phyloP scores from a whole-genome alignment of 306 rosid genomes.

The Cercis canadensis region DNA sequence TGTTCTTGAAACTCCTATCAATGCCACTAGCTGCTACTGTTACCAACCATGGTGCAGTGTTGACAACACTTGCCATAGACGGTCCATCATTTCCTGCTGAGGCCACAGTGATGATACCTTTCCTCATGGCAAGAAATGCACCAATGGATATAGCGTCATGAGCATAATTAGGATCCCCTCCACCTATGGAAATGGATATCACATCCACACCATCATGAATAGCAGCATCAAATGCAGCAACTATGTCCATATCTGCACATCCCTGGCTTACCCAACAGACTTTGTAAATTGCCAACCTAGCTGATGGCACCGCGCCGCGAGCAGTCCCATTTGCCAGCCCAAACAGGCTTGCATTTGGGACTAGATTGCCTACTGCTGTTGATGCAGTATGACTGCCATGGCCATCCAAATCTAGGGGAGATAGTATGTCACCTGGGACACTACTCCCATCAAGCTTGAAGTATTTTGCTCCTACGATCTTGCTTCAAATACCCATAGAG shows the following conservation, averaged over 20 bases:
- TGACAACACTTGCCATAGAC: conserved; percentile 46
- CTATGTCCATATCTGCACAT: conserved; percentile 85
- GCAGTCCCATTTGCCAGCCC: conserved; percentile 79
- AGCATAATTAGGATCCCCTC: conserved; percentile 49
- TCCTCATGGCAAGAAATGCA: conserved; percentile 83
- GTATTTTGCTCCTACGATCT: conserved; percentile 81
- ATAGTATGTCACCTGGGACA: conserved; percentile 61
- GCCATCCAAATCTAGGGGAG: conserved; percentile 79
- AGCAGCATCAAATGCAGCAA: conserved; percentile 92
- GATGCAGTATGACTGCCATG: conserved; percentile 94
- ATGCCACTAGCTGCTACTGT: conserved; percentile 91
- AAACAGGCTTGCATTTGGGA: conserved; percentile 66
- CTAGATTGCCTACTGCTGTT: conserved; percentile 62
- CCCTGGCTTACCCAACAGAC: conserved; percentile 75
- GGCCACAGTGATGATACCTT: conserved; percentile 75
- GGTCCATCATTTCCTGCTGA: conserved; percentile 92
- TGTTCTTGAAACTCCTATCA: conserved; percentile 71
- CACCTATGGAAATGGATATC: conserved; percentile 84
- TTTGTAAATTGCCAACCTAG: conserved; percentile 83
- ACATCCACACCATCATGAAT: conserved; percentile 87
- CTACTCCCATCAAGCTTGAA: conserved; percentile 69
- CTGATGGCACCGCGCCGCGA: conserved; percentile 79
- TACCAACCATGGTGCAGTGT: conserved; percentile 85
- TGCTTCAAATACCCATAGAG: conserved; percentile 55
- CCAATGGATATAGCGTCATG: conserved; percentile 69